A percentile compares a stretch with the other conserved stretches of the same genome.
Evolutionary conservation across 257 asterid genomes (phyloP).

Genomic region (Ilex asprella): DNA sequence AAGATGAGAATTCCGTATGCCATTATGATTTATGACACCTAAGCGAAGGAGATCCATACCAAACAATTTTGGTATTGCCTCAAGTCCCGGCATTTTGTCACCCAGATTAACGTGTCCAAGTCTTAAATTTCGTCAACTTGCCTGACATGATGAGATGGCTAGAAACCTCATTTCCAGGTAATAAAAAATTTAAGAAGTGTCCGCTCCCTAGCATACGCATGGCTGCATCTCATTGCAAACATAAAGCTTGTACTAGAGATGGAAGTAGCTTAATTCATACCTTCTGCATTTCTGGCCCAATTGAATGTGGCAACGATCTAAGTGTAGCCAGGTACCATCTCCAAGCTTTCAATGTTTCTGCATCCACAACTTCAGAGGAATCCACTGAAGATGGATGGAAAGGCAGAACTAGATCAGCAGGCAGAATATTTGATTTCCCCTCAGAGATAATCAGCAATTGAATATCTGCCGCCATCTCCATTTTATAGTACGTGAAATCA

Average conservation of each 20-base stretch:
- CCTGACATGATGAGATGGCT: not conserved
- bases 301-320: constrained; percentile 66
- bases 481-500: constrained; percentile 80
- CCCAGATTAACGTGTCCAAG: not conserved
- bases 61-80: no score
- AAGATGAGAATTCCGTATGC: no score
- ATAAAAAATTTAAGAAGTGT: not conserved
- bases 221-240: not conserved
- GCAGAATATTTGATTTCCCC: constrained; percentile 77
- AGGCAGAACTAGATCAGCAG: constrained; percentile 83
- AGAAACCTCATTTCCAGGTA: not conserved
- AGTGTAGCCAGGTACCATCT: constrained; percentile 87
- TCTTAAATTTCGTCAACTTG: not conserved
- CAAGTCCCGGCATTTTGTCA: not conserved
- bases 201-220: not conserved
- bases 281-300: constrained; percentile 70
- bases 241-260: not conserved
- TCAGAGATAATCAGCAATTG: constrained; percentile 80
- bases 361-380: constrained; percentile 27
- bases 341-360: constrained; percentile 54
- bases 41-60: not conserved
- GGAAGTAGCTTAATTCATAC: constrained; percentile 19
- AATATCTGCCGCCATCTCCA: constrained; percentile 77
- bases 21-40: not conserved
- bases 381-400: constrained; percentile 52